Conservation (phyloP, 345 rosid genomes). For the Populus euphratica region DNA sequence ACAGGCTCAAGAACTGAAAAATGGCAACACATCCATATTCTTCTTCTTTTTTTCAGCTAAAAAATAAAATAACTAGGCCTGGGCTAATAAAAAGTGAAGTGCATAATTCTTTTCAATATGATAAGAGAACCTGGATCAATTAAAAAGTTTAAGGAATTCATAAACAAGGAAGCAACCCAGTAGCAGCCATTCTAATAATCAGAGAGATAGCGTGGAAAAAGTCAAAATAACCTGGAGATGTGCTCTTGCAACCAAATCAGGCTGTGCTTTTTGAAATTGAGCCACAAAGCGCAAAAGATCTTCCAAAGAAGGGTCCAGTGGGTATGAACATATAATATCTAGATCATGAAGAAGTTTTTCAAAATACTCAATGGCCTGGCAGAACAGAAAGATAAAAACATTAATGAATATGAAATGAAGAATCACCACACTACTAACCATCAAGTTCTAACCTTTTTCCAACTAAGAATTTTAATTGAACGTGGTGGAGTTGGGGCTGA, state of each 20-base stretch:
- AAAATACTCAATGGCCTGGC: conserved; percentile 81
- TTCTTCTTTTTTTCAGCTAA: background rate
- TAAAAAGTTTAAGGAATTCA: background rate
- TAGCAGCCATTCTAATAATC: background rate
- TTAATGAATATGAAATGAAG: conserved; percentile 12
- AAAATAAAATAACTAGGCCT: background rate
- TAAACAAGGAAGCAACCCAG: background rate
- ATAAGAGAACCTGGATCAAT: background rate
- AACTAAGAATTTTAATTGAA: conserved; percentile 76
- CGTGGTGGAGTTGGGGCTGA: conserved; percentile 98
- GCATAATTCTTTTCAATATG: background rate
- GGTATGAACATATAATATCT: conserved; percentile 66
- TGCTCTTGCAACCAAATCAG: conserved; percentile 91
- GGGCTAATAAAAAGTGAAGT: background rate
- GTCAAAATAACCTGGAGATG: conserved; percentile 78
- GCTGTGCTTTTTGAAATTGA: conserved; percentile 82
- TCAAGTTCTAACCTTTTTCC: conserved; percentile 62
- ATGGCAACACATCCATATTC: background rate
- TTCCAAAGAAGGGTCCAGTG: conserved; percentile 69
- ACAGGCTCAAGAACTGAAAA: background rate
- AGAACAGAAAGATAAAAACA: conserved; percentile 24
- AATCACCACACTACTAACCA: conserved; percentile 6
- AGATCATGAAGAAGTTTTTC: conserved; percentile 89
- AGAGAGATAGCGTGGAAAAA: background rate
- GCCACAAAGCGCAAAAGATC: conserved; percentile 64